Evolutionary conservation across 2,329 filamentous ascomycete genomes (phyloP), one percentile per base, ranked within the genome.

Genomic region (Microdochium paspali): DNA sequence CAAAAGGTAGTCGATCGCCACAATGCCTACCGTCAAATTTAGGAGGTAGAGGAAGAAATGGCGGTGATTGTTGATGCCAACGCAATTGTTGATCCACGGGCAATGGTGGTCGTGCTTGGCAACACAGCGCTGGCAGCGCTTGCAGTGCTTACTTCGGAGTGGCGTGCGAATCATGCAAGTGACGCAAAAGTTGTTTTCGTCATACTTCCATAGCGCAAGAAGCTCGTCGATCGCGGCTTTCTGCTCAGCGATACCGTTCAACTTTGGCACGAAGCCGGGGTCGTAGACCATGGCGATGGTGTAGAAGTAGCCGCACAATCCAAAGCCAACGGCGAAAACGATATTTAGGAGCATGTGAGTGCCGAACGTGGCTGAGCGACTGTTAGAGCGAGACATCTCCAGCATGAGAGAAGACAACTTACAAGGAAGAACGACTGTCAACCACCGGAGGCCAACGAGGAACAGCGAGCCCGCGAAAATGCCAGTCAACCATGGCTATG

Each of bases 101-200:
- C 93, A 98, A 62, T 98, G 93, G 61, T 98, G 93, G 62, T 98
- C 93, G 68, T 95, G 89, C 66, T 94, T 95, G 47, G 91, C 90
- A 47, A 98, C 87, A 63, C 93, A 98, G 53, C 91, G 85, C 58
- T 86, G 82, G 64, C 93, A 98, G 51, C 87, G 79, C 61, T 85
- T 85, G 70, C 93, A 98, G 68, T 98, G 93, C 72, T 97, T 98
- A 70, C 90, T 95, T 54, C 93, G 80, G 51, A 98, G 69, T 3
- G 93, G 93, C 55, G 87, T 91, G 47, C 91, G 80, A 56, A 95
- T 87, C 90, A 97, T 95, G 70, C 93, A 98, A 44, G 81, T 81
- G 24, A 94, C 84, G 65, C 93, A 98, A 60, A 97, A 98, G 63
- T 95, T 91, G 51, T 84, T 74, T 61, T 96, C 91, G 61, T 98